A percentile compares a stretch with the other conserved stretches of the same genome.
Conservation (phyloP, 768 basidiomycete genomes). For the Suillus cothurnatus region DNA sequence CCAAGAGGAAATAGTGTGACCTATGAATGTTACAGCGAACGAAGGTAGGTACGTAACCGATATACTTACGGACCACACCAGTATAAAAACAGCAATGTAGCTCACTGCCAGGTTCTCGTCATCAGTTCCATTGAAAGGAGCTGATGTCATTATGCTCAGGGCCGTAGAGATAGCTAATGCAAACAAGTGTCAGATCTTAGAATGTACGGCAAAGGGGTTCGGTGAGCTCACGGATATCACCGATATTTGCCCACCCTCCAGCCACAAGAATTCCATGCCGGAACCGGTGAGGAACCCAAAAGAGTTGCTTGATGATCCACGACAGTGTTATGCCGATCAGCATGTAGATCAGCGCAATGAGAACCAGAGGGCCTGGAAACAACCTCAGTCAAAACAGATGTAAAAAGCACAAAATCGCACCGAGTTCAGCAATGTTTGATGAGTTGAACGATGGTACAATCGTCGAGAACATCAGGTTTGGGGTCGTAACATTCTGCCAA, state of each 20-base stretch:
- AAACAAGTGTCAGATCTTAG: neutral
- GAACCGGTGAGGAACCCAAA: slow-evolving; percentile 81
- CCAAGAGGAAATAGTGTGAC: slow-evolving; percentile 69
- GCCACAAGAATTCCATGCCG: slow-evolving; percentile 70
- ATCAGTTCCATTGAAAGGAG: slow-evolving; percentile 59
- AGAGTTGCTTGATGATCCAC: slow-evolving; percentile 58
- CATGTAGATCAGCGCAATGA: slow-evolving; percentile 65
- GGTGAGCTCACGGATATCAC: slow-evolving; percentile 62
- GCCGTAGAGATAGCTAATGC: slow-evolving; percentile 62
- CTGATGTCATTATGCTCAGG: slow-evolving; percentile 58
- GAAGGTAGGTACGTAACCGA: neutral
- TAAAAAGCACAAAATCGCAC: slow-evolving; percentile 32
- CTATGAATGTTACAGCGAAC: slow-evolving; percentile 30
- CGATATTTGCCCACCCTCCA: slow-evolving; percentile 69
- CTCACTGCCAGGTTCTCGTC: slow-evolving; percentile 68
- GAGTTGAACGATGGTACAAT: slow-evolving; percentile 67
- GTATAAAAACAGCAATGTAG: slow-evolving; percentile 62
- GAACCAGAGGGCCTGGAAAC: slow-evolving; percentile 57
- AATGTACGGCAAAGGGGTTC: neutral
- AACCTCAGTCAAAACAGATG: neutral
- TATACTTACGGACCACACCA: slow-evolving; percentile 56
- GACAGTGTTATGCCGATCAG: slow-evolving; percentile 54
- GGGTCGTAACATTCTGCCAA: slow-evolving; percentile 22
- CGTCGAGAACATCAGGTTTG: slow-evolving; percentile 70
- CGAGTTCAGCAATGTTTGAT: slow-evolving; percentile 56